Conservation (phyloP, 176 grass and related monocot species). For the Carex myosuroides region DNA sequence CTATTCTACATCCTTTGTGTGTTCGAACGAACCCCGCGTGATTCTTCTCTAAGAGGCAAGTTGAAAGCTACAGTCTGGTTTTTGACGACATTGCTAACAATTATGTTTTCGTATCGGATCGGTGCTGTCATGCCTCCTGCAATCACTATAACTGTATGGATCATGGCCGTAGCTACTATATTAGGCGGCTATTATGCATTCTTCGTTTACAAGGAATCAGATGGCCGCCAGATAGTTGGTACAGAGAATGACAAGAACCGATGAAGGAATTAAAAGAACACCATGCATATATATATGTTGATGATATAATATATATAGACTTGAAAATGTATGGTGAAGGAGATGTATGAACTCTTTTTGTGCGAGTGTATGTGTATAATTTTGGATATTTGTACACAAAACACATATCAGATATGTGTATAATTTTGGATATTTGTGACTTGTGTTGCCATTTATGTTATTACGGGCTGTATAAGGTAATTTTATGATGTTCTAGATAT, state of each 20-base stretch:
- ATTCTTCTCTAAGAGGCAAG: neutral
- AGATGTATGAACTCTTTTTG: neutral
- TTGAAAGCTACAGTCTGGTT: slow-evolving; percentile 31
- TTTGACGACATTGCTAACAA: slow-evolving; percentile 17
- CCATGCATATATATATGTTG: neutral
- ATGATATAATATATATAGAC: neutral
- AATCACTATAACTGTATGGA: slow-evolving; percentile 19
- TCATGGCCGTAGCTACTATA: slow-evolving; percentile 24
- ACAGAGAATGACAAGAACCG: neutral
- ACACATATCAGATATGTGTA: neutral
- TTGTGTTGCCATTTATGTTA: neutral
- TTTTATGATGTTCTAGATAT: neutral
- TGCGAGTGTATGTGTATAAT: neutral
- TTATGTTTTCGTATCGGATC: slow-evolving; percentile 31
- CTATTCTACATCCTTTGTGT: slow-evolving; percentile 14
- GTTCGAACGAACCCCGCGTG: slow-evolving; percentile 5
- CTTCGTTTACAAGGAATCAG: slow-evolving; percentile 15
- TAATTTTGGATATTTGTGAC: neutral
- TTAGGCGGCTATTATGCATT: slow-evolving; percentile 30
- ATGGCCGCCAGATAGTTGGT: neutral
- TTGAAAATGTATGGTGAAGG: neutral
- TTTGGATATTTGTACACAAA: neutral
- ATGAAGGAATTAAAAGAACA: neutral
- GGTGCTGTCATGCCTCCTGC: neutral
- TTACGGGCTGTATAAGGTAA: neutral